Evolutionary conservation across 306 rosid species (phyloP), one percentile per base, ranked within the genome.

Genomic region (Cucurbita ficifolia): DNA sequence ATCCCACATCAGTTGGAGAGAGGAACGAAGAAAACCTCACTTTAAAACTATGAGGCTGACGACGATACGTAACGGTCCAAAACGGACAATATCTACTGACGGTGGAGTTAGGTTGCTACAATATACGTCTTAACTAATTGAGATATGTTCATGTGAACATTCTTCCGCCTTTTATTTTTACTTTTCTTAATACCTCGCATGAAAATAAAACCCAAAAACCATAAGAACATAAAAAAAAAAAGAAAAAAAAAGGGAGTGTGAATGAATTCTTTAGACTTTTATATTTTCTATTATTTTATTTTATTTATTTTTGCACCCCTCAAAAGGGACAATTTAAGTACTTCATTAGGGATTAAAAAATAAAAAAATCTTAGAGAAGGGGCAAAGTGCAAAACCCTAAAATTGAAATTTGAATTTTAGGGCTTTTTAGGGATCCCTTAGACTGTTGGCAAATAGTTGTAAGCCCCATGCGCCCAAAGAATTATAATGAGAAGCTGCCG

Each of bases 401-500:
- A 18, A 5, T 40, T 64, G 36, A 64, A n/a, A 1, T 64, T 17
- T n/a, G 24, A 61, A 22, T 22, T 21, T 12, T 45, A 67, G 40
- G 55, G 55, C 7, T 22, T 48, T 67, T 45, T 45, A 67, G 24
- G 38, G 72, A 6, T 65, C 52, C 52, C 72, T 65, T 60, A 19
- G n/a, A n/a, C n/a, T n/a, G 33, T 64, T 29, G 52, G 52, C 52
- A 64, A 64, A 65, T 14, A 46, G 50, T 19, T 18, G 3, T 10
- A 36, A 36, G 46, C 17, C 7, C 68, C 70, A 40, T 63, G 73
- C 73, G 73, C 56, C 56, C 38, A 45, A 68, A 48, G 53, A 68
- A 46, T 21, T 68, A 42, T 65, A 19, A 65, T 65, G 52, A 46
- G 42, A 46, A 68, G 42, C 54, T 68, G 73, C 73, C 73, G 73